Base-by-base conservation (phyloP, 371 early-diverging fungal genomes). In the Dichotomocladium elegans region DNA sequence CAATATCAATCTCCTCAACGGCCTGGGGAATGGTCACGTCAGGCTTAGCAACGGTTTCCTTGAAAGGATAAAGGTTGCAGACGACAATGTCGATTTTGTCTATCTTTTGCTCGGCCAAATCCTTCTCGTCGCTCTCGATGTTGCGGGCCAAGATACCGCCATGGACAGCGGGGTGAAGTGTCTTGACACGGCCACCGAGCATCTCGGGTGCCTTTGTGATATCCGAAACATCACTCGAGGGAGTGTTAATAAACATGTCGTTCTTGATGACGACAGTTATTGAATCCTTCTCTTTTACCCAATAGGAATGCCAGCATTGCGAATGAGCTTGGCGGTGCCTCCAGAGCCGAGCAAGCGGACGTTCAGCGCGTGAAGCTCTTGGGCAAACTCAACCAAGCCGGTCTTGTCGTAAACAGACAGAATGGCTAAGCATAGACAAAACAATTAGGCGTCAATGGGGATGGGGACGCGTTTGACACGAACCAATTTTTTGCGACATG, bases 111-210 rank as follows among this genome's bases (percentile, higher is more conserved):
- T 85, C 85, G 43, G 80, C 81, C 61, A 98, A 87, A 72, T 97
- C 98, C 42, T 83, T 82, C 43, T 89, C 80, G 67, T 98, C 98
- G 53, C 81, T 79, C 26, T 85, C 79, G 47, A 91, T 89, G 63
- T 91, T 83, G 55, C 94, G 93, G 35, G 98, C 96, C 56, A 98
- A 87, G 50, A 96, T 98, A 55, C 96, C 98, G 61, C 98, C 98
- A 65, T 98, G 98, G 48, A 98, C 95, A 54, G 95, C 97, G 34
- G 98, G 98, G 67, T 98, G 98, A 31, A 98, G 83, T 12, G 98
- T 98, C 85, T 98, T 98, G 66, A 98, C 98, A 58, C 98, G 92
- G 19, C 98, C 98, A 46, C 97, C 97, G 31, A 98, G 83, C 93
- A 98, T 98, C 72, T 98, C 98, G 30, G 98, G 97, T 41, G 96